phyloP scores from a whole-genome alignment of 2,329 filamentous ascomycete genomes.

The Leptosphaerulina australis region DNA sequence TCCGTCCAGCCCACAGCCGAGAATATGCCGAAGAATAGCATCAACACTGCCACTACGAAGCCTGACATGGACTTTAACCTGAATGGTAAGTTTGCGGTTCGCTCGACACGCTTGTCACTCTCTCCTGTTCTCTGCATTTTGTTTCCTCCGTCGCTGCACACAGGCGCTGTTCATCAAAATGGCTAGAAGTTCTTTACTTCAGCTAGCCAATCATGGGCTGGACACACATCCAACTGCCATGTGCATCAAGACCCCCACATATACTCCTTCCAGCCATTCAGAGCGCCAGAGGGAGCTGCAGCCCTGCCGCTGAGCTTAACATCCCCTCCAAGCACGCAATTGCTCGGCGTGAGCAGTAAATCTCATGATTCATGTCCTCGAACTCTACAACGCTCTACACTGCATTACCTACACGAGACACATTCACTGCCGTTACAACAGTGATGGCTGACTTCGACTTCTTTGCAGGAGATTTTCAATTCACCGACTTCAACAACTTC shows the following conservation, averaged over 20 bases:
- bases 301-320: conserved; percentile 30
- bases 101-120: conserved; percentile 8
- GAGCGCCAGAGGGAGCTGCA: conserved; percentile 22
- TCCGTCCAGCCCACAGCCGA: conserved; percentile 21
- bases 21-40: conserved; percentile 22
- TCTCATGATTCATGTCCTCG: conserved; percentile 7
- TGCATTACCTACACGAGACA: conserved; percentile 7
- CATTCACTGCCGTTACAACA: conserved; percentile 2
- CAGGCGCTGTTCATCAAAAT: conserved; percentile 20
- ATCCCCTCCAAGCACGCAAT: conserved; percentile 48
- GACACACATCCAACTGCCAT: conserved; percentile 8
- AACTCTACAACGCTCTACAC: conserved; percentile 2
- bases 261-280: conserved; percentile 33
- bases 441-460: conserved; percentile 47
- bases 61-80: conserved; percentile 46
- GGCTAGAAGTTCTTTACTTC: conserved; percentile 21
- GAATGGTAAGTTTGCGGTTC: conserved; percentile 41
- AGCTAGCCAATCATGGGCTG: conserved; percentile 30
- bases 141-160: background rate
- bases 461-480: conserved; percentile 53
- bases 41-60: conserved; percentile 25
- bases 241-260: conserved; percentile 40
- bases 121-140: background rate
- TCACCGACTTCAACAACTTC: conserved; percentile 55
- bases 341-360: conserved; percentile 18